phyloP scores from a whole-genome alignment of 2,329 filamentous ascomycete species.

The Colletotrichum filicis region DNA sequence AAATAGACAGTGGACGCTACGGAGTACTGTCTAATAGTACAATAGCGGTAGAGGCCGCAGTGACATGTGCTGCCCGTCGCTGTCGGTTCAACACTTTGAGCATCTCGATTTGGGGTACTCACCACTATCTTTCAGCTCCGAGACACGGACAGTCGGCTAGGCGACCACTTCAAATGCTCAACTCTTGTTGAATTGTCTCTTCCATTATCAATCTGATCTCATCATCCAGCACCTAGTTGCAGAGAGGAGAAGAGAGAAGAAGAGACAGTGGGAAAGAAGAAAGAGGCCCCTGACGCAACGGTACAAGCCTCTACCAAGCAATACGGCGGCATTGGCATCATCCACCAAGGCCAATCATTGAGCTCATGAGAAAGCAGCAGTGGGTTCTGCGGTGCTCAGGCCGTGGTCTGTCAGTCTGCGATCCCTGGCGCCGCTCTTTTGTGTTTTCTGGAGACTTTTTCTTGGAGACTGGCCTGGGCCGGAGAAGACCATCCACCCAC shows the following conservation, averaged over 20 bases:
- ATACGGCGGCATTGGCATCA: not conserved
- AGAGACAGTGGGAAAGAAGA: not conserved
- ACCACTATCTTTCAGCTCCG: not conserved
- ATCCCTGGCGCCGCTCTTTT: not conserved
- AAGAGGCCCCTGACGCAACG: not conserved
- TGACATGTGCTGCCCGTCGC: not conserved
- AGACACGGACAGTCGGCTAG: not conserved
- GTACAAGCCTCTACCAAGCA: slow-evolving; percentile 28
- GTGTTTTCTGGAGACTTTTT: slow-evolving; percentile 1
- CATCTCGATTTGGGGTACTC: not conserved
- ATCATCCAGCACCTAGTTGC: too few species aligned
- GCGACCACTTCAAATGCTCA: not conserved
- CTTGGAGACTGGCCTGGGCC: slow-evolving; percentile 15
- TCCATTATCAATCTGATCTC: not conserved
- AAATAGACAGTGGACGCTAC: not conserved
- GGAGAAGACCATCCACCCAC: not conserved
- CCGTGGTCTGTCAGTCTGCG: not conserved
- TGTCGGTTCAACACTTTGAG: not conserved
- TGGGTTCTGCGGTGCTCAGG: not conserved
- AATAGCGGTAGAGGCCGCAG: not conserved
- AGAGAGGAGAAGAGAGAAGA: not conserved
- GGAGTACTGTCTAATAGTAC: not conserved
- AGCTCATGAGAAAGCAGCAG: not conserved
- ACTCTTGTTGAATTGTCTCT: too few species aligned
- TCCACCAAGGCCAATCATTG: not conserved